A percentile compares a stretch with the other conserved stretches of the same genome.
These are phyloP conservation scores for Cladosporium halotolerans DNA, from an alignment of 2,329 filamentous ascomycete species.

Conservation along the genomic window DNA sequence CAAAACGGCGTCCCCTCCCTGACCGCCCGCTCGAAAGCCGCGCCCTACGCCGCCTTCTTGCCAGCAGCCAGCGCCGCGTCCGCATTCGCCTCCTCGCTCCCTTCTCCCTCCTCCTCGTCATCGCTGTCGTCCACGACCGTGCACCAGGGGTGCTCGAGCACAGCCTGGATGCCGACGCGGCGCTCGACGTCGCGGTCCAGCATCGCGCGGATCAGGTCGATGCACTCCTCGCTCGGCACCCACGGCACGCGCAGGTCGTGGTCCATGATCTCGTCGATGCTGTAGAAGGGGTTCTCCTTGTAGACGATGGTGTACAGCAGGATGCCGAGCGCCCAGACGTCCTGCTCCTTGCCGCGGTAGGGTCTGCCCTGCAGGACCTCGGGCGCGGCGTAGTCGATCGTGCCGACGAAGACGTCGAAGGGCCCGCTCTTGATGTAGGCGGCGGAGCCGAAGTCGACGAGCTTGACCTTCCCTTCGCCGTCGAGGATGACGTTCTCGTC, in stretches of 20 bases:
- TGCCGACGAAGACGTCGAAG: constrained; percentile 98
- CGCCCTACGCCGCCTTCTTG: background rate
- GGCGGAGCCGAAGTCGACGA: constrained; percentile 97
- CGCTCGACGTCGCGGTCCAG: constrained; percentile 80
- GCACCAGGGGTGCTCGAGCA: constrained; percentile 85
- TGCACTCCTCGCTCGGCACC: constrained; percentile 81
- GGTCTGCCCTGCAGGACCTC: constrained; percentile 89
- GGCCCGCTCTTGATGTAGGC: constrained; percentile 98
- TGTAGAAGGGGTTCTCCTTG: constrained; percentile 99
- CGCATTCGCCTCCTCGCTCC: background rate
- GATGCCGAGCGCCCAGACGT: constrained; percentile 96
- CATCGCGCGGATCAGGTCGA: constrained; percentile 87
- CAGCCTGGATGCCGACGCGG: constrained; percentile 78
- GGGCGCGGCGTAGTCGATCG: constrained; percentile 98
- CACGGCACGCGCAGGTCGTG: constrained; percentile 88
- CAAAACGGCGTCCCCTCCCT: no score
- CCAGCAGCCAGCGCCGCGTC: background rate
- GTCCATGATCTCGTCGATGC: constrained; percentile 98
- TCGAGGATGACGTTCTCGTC: constrained; percentile 97
- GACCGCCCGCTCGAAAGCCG: background rate
- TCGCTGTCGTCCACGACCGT: constrained; percentile 23
- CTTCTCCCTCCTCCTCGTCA: constrained; percentile 11
- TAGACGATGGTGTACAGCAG: constrained; percentile 98
- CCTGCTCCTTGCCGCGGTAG: constrained; percentile 93
- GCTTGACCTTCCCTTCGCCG: constrained; percentile 88